phyloP scores from a whole-genome alignment of 2,329 filamentous ascomycete genomes.

The Rutstroemia sp. region DNA sequence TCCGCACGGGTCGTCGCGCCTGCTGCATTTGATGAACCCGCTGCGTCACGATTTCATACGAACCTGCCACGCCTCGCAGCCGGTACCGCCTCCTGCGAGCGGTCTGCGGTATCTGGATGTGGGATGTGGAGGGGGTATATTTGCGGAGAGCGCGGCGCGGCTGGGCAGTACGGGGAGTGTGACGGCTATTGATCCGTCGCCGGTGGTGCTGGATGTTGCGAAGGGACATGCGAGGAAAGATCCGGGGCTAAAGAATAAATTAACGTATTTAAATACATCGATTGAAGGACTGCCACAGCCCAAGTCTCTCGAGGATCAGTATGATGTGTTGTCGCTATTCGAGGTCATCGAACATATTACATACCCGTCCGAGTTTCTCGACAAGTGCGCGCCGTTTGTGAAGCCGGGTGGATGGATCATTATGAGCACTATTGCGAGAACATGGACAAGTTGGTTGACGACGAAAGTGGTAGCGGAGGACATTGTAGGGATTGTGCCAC shows the following conservation, averaged over 20 bases:
- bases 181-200: slow-evolving; percentile 71
- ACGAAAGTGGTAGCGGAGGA: slow-evolving; percentile 92
- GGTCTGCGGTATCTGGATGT: slow-evolving; percentile 75
- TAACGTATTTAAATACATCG: slow-evolving; percentile 68
- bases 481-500: slow-evolving; percentile 77
- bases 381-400: slow-evolving; percentile 65
- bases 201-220: slow-evolving; percentile 68
- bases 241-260: slow-evolving; percentile 54
- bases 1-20: slow-evolving; percentile 80
- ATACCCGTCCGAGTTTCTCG: slow-evolving; percentile 65
- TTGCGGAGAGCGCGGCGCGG: slow-evolving; percentile 78
- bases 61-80: slow-evolving; percentile 55
- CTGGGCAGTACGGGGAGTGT: slow-evolving; percentile 56
- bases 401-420: slow-evolving; percentile 90
- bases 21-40: slow-evolving; percentile 97
- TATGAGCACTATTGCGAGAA: slow-evolving; percentile 85
- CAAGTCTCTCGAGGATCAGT: slow-evolving; percentile 37
- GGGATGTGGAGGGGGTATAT: slow-evolving; percentile 93
- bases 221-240: slow-evolving; percentile 68
- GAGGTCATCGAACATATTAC: slow-evolving; percentile 94
- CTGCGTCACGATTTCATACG: slow-evolving; percentile 88
- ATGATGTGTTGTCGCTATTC: slow-evolving; percentile 80
- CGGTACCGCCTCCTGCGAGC: slow-evolving; percentile 32
- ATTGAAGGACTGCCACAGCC: slow-evolving; percentile 61
- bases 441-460: slow-evolving; percentile 81